Evolutionary conservation across 2,329 filamentous ascomycete genomes (phyloP), one percentile per base, ranked within the genome.

Genomic region (Claviceps digitariae): DNA sequence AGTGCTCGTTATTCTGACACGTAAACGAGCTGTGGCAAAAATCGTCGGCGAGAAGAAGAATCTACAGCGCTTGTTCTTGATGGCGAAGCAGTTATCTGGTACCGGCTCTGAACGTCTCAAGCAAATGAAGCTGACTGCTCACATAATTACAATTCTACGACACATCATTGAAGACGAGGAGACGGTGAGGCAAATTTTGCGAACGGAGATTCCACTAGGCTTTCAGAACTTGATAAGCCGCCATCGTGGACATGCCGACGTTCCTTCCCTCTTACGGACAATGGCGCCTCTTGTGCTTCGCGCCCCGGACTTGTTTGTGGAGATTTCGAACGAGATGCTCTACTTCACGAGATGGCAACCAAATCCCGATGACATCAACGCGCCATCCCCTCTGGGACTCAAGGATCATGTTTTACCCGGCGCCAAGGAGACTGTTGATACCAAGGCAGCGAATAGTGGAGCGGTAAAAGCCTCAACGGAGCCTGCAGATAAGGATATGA

Each of bases 131-230:
- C 69, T 80, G 41, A 72, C 74, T 3, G 67, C 74, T 23, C 78
- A 85, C 54, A 85, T 95, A 61, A 84, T 97, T 78, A 79, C 91
- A 13, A 84, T 96, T 51, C 73, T 98, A 45, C 84, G 94, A 43
- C 93, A 98, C 63, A 84, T 98, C 58, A 81, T 97, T 52, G 93
- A 98, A 68, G 94, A 98, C 63, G 89, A 95, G 50, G 84, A 90
- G 20, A 93, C 86, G 2, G 78, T 97, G 56, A 88, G 87, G 59
- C 88, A 96, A 64, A 84, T 95, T 56, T 96, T 98, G 86, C 80
- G 85, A 51, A 86, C 84, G 29, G 91, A 97, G 65, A 94, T 98
- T 61, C 82, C 83, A 58, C 73, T 79, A n/a, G 83, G 81, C 61
- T 87, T 96, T 59, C 82, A 87, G 52, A 75, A 76, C 56, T 64